Evolutionary conservation across 2,329 filamentous ascomycete genomes (phyloP).

Genomic region (Ophiocordyceps sinensis): DNA sequence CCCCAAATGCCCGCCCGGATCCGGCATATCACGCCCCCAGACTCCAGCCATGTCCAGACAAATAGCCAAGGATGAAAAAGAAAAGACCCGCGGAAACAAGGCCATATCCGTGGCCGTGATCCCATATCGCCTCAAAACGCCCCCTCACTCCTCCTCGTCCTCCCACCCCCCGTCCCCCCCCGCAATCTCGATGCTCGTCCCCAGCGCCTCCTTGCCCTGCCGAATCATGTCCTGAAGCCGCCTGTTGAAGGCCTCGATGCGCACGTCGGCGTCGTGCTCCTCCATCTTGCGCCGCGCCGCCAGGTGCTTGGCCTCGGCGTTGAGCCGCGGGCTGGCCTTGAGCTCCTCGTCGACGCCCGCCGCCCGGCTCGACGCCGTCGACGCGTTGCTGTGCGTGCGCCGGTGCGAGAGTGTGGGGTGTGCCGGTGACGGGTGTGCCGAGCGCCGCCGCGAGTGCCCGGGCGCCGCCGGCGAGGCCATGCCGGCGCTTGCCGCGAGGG

Average conservation of each 20-base stretch:
- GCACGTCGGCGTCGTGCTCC: constrained; percentile 65
- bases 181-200: constrained; percentile 54
- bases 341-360: constrained; percentile 4
- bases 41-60: too few relatives aligned
- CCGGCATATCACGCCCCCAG: too few relatives aligned
- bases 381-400: constrained; percentile 30
- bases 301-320: constrained; percentile 57
- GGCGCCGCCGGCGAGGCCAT: constrained; percentile 9
- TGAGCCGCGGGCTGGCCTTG: constrained; percentile 32
- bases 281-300: constrained; percentile 57
- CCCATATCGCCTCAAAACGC: neutral
- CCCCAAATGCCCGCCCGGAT: too few relatives aligned
- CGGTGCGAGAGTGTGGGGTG: constrained; percentile 17
- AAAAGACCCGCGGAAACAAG: neutral
- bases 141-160: constrained; percentile 6
- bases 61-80: neutral
- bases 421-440: constrained; percentile 2
- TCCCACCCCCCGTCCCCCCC: constrained; percentile 28
- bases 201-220: constrained; percentile 76
- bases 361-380: constrained; percentile 21
- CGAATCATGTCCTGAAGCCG: constrained; percentile 76
- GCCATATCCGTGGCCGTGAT: neutral
- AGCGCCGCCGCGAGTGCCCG: constrained; percentile 7
- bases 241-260: constrained; percentile 65
- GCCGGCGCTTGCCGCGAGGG: constrained; percentile 5